Percentiles rank a stretch among this genome's conserved stretches.
phyloP scores from a whole-genome alignment of 768 basidiomycete genomes.

The Mycena indigotica region DNA sequence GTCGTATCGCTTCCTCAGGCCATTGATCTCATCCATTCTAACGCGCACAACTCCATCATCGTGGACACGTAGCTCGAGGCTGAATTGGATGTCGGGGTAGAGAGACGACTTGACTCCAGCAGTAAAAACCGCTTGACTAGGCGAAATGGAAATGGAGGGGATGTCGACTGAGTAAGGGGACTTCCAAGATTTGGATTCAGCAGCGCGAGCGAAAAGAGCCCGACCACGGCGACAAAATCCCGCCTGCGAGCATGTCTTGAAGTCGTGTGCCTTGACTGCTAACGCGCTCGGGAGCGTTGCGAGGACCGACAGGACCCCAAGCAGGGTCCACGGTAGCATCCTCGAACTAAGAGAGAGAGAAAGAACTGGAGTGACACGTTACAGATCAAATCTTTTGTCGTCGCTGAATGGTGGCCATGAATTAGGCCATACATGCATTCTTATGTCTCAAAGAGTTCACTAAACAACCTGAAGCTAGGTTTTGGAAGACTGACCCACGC shows the following conservation, averaged over 20 bases:
- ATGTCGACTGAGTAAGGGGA: conserved; percentile 86
- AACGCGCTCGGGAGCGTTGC: conserved; percentile 38
- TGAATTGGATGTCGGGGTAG: conserved; percentile 83
- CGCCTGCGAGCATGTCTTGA: conserved; percentile 92
- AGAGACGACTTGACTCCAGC: conserved; percentile 79
- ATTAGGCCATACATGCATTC: too few species aligned
- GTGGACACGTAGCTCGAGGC: conserved; percentile 81
- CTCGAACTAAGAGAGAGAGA: conserved; percentile 1
- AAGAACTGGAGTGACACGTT: neutral
- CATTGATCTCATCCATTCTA: conserved; percentile 85
- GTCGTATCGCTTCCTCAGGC: conserved; percentile 83
- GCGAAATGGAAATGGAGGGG: conserved; percentile 51
- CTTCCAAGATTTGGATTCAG: conserved; percentile 62
- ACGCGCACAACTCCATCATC: conserved; percentile 89
- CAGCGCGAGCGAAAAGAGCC: conserved; percentile 75
- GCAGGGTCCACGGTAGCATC: conserved; percentile 28
- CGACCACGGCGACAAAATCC: conserved; percentile 91
- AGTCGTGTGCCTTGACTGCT: conserved; percentile 81
- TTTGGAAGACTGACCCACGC: too few species aligned
- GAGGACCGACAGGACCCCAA: conserved; percentile 40
- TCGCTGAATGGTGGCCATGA: too few species aligned
- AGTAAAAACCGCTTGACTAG: conserved; percentile 62
- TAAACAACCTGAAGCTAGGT: too few species aligned
- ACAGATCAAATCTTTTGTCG: neutral
- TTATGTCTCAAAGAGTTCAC: too few species aligned